Evolutionary conservation across 768 basidiomycete genomes (phyloP), one percentile per base, ranked within the genome.

Genomic region (Trametes meyenii): DNA sequence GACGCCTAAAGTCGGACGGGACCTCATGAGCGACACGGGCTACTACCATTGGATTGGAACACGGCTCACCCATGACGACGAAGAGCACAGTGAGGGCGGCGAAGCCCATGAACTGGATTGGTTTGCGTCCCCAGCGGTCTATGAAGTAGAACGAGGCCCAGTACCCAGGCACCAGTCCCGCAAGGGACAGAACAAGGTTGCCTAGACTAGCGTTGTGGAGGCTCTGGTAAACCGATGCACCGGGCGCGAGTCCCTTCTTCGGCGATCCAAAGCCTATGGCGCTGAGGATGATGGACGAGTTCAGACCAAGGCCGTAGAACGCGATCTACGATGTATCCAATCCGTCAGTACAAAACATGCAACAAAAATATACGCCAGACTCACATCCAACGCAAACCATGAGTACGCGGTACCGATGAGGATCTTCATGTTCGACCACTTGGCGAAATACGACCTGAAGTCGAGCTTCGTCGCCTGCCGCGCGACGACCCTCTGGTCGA

Each of bases 351-450:
- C 55, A 8, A 21, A 0, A 3, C 11, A 23, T 39, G 40, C 12
- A 0, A 35, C 13, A 11, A 26, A n/a, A 3, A 19, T n/a, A 17
- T 13, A 4, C 13, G 44, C 10, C 7, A 29, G 6, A 78, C 88
- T 56, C 35, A 87, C 87, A 66, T 92, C 92, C 26, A 94, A 83
- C 4, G 92, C 93, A 63, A 96, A 96, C 94, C 94, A 96, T 5
- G 88, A 90, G 72, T 88, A 96, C 0, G 91, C 74, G 0, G 87
- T 82, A n/a, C 92, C 94, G 49, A 96, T 73, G 57, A 96, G 82
- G 53, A 94, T 76, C 76, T 95, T 96, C 66, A 81, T 73, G 73
- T 96, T 92, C 73, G 86, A 68, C 88, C 88, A 89, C 68, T 88
- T 76, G 50, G 83, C 74, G 70, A 92, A 95, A 78, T 92, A 78